Conservation (phyloP, 1,284 basidiomycete genomes). For the Pseudozyma thailandica region DNA sequence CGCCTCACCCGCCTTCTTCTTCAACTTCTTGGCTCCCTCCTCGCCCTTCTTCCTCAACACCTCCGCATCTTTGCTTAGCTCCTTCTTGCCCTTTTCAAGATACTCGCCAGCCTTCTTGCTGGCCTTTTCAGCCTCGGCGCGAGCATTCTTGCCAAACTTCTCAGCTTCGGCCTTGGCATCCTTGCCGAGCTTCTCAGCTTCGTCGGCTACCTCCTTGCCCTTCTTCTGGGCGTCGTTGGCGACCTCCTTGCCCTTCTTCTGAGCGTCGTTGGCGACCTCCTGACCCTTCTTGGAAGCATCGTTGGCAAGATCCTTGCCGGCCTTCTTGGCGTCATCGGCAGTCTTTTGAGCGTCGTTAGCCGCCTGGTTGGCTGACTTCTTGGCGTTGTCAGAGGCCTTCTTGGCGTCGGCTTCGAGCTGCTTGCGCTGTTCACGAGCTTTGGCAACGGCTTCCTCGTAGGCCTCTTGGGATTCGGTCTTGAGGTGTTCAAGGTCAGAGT, state of each 20-base stretch:
- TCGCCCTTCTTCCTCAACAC: conserved; percentile 43
- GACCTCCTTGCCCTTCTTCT: conserved; percentile 27
- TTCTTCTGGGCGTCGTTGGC: conserved; percentile 30
- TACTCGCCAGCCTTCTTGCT: conserved; percentile 47
- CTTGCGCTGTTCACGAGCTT: conserved; percentile 41
- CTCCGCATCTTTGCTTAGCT: conserved; percentile 46
- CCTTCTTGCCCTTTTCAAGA: conserved; percentile 44
- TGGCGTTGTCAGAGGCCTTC: conserved; percentile 29
- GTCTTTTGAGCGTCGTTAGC: conserved; percentile 32
- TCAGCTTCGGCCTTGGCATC: conserved; percentile 26
- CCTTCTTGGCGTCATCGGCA: conserved; percentile 25
- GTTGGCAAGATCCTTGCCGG: conserved; percentile 17
- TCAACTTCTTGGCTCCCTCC: conserved; percentile 52
- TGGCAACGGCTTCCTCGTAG: conserved; percentile 41
- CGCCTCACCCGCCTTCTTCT: conserved; percentile 53
- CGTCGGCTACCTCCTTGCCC: conserved; percentile 32
- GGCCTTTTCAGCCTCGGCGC: conserved; percentile 41
- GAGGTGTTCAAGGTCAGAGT: conserved; percentile 51
- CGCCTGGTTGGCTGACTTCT: conserved; percentile 16
- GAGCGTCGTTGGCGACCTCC: conserved; percentile 22
- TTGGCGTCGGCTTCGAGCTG: conserved; percentile 46
- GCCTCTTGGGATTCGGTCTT: conserved; percentile 55
- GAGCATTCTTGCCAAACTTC: conserved; percentile 40
- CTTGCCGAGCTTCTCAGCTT: conserved; percentile 43
- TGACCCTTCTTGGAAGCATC: conserved; percentile 26